These are phyloP conservation scores for Volvox reticuliferus DNA, from an alignment of 139 green algal genomes.

Conservation along the genomic window DNA sequence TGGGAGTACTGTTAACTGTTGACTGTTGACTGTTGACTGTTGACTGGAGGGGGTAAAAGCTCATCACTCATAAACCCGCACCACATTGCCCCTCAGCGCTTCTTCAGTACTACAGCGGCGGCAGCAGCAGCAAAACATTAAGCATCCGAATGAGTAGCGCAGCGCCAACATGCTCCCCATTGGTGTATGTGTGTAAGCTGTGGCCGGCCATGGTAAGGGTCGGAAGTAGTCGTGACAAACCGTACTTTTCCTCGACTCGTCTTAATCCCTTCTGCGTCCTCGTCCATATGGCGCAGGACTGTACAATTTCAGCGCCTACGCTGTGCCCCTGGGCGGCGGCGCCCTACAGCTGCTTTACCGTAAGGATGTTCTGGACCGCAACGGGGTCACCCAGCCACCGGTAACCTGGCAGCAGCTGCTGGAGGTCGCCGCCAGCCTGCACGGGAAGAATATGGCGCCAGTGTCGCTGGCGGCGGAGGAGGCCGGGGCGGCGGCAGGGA, in stretches of 20 bases:
- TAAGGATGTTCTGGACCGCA: not conserved
- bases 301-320: conserved; percentile 8
- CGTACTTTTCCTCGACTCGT: not conserved
- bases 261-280: not conserved
- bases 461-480: not conserved
- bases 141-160: too few relatives aligned
- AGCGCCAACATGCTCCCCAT: not conserved
- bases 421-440: not conserved
- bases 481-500: too few relatives aligned
- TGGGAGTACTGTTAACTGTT: too few relatives aligned
- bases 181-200: too few relatives aligned
- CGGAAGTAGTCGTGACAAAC: too few relatives aligned
- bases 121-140: too few relatives aligned
- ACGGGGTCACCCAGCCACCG: not conserved
- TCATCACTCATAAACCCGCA: not conserved
- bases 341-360: conserved; percentile 28
- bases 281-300: not conserved
- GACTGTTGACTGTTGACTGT: not conserved
- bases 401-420: conserved; percentile 23
- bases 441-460: not conserved
- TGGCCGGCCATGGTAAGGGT: too few relatives aligned
- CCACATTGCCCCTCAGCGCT: not conserved
- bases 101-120: too few relatives aligned
- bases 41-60: not conserved
- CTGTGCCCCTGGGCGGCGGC: conserved; percentile 19